These are phyloP conservation scores for Toxoplasma gondii DNA, from an alignment of 169 alveolate genomes.

Conservation along the genomic window DNA sequence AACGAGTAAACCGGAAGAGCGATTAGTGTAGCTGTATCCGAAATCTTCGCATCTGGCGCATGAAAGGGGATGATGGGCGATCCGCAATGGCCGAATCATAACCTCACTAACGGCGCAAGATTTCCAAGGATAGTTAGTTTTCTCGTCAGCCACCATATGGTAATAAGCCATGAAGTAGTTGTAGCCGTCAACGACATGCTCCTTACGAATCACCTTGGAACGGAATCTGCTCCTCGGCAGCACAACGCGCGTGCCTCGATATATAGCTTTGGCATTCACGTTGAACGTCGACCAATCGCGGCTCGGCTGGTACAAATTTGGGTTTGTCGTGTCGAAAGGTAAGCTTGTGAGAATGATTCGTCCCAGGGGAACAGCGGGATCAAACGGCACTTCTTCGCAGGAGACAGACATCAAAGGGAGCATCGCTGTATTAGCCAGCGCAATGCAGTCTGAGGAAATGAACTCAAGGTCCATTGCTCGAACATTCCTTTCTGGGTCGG, in stretches of 20 bases:
- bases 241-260: slow-evolving; percentile 3
- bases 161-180: neutral
- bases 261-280: neutral
- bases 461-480: neutral
- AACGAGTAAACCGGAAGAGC: neutral
- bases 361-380: neutral
- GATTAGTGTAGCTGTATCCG: neutral
- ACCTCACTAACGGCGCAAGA: neutral
- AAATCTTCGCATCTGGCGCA: neutral
- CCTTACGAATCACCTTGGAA: neutral
- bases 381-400: neutral
- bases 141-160: neutral
- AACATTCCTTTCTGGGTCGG: neutral
- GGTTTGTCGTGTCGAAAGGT: neutral
- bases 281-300: neutral
- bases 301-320: neutral
- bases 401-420: neutral
- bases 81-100: neutral
- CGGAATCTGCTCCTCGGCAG: neutral
- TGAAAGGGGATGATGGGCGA: neutral
- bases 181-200: neutral
- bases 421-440: neutral
- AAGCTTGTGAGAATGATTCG: neutral
- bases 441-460: neutral
- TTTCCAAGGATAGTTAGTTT: slow-evolving; percentile 8